Evolutionary conservation across 192 early-diverging fungal species (phyloP), one percentile per base, ranked within the genome.

Genomic region (Backusella westeae): DNA sequence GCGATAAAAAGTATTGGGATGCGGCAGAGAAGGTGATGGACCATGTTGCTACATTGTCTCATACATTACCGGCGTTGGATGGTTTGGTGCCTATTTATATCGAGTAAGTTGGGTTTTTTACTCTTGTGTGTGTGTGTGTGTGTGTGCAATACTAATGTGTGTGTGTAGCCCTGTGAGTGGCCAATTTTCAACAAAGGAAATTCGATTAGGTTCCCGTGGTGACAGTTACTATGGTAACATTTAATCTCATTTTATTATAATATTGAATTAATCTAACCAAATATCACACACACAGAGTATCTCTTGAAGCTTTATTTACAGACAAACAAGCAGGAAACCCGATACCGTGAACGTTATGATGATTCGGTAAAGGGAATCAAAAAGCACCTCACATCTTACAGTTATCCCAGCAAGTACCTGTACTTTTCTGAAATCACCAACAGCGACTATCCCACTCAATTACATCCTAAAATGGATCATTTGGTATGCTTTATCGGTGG

Each of bases 401-500:
- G 88, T 6, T 71, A 80, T 7, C 91, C 93, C 21, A 87, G 86
- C 59, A 75, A 88, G 15, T 81, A 89, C 9, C 78, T 91, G 19
- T 95, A 86, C 79, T 80, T 94, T 19, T 91, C 91, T n/a, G 94
- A 95, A 75, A 74, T 89, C 7, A 72, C 65, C 6, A 75, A 70
- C 39, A 72, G 77, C 69, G 14, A 74, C 14, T 35, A 70, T 6
- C 76, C 81, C n/a, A 6, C 52, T 21, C 29, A 56, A 1, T 72
- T 90, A 9, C 74, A 74, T 9, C 78, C 84, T 23, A 95, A 94
- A 77, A 96, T 97, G 95, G 94, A 97, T 82, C 97, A 99, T 75
- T 84, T 99, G 19, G 94, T 96, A 1, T 97, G 97, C 83, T 99
- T 97, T 83, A 85, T 95, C 21, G 94, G 94, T 12, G 96, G 94